Base-by-base conservation (phyloP, 208 protist genomes). In the Wallacemonas rigidus region DNA sequence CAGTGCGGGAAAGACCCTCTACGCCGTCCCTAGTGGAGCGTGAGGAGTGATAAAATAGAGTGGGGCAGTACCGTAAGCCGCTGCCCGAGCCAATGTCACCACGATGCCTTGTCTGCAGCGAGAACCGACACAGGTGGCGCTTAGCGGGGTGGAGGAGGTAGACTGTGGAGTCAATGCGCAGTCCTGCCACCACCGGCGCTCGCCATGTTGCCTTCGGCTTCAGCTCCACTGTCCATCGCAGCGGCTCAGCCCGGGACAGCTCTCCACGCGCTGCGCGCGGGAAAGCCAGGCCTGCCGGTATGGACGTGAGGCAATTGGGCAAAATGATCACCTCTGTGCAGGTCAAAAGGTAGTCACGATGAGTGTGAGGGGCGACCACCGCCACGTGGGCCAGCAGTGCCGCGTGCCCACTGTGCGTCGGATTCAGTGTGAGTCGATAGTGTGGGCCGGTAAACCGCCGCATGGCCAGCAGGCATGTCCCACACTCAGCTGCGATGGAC, bases 131-230 rank as follows among this genome's bases (percentile, higher is more conserved):
- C 45, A 82, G 77, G 5, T 39, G 51, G 14, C 76, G 74, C 69
- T 95, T 92, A 36, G 68, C 57, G 47, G 72, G 69, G 36, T 89
- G 78, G 7, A 95, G 68, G 47, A 80, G 74, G 57, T 89, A 69
- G 39, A 71, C 58, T 2, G 44, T 43, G 64, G 77, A 75, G 53
- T 86, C 80, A 14, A 87, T 79, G 41, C 76, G 67, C 6, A 95
- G 73, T 43, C 89, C 89, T 7, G 90, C 69, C 44, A 95, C 81
- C 48, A 68, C 71, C 43, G 89, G 87, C 51, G 17, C 71, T 64
- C 65, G 60, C 87, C 87, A 95, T 41, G 79, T 77, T 14, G 79
- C 74, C 70, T 95, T 95, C 15, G 89, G 89, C 63, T 95, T 95
- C 56, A 95, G 67, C 74, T 95, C 87, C 2, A 95, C 73, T n/a